Percentiles rank a stretch among this genome's conserved stretches.
Conservation (phyloP, 2,329 filamentous ascomycete genomes). For the Colletotrichum godetiae region DNA sequence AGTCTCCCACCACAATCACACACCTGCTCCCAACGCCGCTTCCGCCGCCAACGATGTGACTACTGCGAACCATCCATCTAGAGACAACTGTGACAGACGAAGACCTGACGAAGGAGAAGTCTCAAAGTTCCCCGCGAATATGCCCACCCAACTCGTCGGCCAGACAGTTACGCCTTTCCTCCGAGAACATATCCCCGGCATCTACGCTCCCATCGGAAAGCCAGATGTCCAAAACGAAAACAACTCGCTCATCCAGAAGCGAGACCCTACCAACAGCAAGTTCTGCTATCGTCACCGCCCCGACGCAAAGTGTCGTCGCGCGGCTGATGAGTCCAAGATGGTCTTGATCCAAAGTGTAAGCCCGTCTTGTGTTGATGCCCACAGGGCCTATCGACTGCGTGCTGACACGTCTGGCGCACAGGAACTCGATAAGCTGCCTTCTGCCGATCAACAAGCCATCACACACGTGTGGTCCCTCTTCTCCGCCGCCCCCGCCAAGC, state of each 20-base stretch:
- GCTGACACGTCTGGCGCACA: constrained; percentile 50
- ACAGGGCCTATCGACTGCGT: constrained; percentile 18
- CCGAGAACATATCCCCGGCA: constrained; percentile 86
- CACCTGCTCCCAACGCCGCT: not conserved
- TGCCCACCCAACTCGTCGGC: constrained; percentile 75
- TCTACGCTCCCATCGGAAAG: constrained; percentile 85
- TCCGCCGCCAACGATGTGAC: constrained; percentile 30
- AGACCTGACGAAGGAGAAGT: constrained; percentile 61
- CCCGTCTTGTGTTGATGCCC: constrained; percentile 35
- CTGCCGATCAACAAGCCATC: constrained; percentile 92
- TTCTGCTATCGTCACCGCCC: constrained; percentile 97
- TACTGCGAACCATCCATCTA: constrained; percentile 35
- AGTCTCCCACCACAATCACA: not conserved
- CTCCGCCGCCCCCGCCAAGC: constrained; percentile 92
- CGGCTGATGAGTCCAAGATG: constrained; percentile 97
- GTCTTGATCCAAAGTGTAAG: constrained; percentile 88
- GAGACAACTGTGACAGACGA: constrained; percentile 62
- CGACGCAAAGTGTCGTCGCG: constrained; percentile 91
- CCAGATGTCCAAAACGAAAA: constrained; percentile 57
- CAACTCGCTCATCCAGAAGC: constrained; percentile 30
- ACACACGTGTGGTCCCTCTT: constrained; percentile 98
- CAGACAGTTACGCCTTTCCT: constrained; percentile 90
- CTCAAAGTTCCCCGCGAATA: constrained; percentile 61
- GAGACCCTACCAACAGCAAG: constrained; percentile 78
- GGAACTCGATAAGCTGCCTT: constrained; percentile 85